Percentiles rank a stretch among this genome's conserved stretches.
Evolutionary conservation across 768 basidiomycete genomes (phyloP).

Genomic region (Mrakia blollopis): DNA sequence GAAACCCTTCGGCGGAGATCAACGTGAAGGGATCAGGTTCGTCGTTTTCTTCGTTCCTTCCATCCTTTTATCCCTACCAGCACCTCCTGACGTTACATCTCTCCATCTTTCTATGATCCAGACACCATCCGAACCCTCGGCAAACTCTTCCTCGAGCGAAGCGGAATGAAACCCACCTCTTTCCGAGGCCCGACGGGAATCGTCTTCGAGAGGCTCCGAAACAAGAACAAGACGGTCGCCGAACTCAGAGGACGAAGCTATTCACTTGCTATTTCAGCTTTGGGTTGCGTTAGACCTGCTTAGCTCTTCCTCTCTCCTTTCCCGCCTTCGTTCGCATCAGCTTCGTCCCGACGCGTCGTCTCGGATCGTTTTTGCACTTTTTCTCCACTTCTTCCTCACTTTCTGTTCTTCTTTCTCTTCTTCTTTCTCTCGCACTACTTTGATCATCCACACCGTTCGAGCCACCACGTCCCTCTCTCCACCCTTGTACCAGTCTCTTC

Average conservation of each 20-base stretch:
- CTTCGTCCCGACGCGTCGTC: too few species aligned
- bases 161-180: background rate
- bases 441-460: too few species aligned
- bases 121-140: background rate
- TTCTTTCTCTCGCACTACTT: too few species aligned
- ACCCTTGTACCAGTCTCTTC: too few species aligned
- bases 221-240: background rate
- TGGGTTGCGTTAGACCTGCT: too few species aligned
- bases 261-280: too few species aligned
- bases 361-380: too few species aligned
- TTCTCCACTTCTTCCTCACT: too few species aligned
- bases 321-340: too few species aligned
- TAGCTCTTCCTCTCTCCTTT: too few species aligned
- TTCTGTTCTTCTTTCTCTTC: too few species aligned
- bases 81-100: background rate
- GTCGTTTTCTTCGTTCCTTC: background rate
- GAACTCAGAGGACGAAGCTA: background rate
- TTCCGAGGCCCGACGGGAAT: background rate
- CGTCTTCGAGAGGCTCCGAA: background rate
- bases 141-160: background rate
- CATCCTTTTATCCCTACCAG: background rate
- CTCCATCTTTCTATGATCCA: background rate
- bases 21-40: background rate
- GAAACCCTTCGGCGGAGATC: background rate
- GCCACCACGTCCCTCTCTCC: too few species aligned